Evolutionary conservation across 2,329 filamentous ascomycete species (phyloP).

Genomic region (Botrytis porri): DNA sequence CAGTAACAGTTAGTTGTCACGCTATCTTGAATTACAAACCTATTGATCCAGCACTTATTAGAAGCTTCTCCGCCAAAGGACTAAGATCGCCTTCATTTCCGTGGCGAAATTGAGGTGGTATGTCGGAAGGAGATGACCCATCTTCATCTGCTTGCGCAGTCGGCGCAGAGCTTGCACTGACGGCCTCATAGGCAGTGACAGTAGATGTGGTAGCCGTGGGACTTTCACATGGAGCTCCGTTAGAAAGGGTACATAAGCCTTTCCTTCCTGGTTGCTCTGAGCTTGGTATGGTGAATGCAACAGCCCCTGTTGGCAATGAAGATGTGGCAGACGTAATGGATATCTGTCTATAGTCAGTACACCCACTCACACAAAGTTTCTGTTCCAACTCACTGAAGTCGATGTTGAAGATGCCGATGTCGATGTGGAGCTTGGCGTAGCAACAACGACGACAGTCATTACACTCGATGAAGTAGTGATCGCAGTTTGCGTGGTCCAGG

Average conservation of each 20-base stretch:
- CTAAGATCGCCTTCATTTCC: slow-evolving; percentile 23
- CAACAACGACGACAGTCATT: not conserved
- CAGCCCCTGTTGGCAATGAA: not conserved
- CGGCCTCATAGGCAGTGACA: not conserved
- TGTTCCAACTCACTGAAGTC: slow-evolving; percentile 4
- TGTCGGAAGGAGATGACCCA: not conserved
- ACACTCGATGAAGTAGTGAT: slow-evolving; percentile 2
- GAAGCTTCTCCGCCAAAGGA: slow-evolving; percentile 30
- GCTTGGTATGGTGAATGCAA: slow-evolving; percentile 1
- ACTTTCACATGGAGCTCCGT: slow-evolving; percentile 5
- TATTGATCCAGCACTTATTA: slow-evolving; percentile 35
- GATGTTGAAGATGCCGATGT: not conserved
- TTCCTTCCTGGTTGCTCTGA: slow-evolving; percentile 12
- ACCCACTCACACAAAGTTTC: not conserved
- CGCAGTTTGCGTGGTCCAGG: slow-evolving; percentile 11
- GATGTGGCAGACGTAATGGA: not conserved
- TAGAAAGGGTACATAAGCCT: slow-evolving; percentile 1
- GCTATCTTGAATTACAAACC: slow-evolving; percentile 23
- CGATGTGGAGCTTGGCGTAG: slow-evolving; percentile 1
- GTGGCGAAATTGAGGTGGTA: not conserved
- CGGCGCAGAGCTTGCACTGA: not conserved
- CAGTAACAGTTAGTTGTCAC: not conserved
- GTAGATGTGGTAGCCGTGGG: slow-evolving; percentile 2
- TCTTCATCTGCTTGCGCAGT: slow-evolving; percentile 11
- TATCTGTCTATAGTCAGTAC: slow-evolving; percentile 9